A percentile compares a stretch with the other conserved stretches of the same genome.
These are phyloP conservation scores for Flaveria sonorensis DNA, from an alignment of 129 eudicot genomes.

Conservation along the genomic window DNA sequence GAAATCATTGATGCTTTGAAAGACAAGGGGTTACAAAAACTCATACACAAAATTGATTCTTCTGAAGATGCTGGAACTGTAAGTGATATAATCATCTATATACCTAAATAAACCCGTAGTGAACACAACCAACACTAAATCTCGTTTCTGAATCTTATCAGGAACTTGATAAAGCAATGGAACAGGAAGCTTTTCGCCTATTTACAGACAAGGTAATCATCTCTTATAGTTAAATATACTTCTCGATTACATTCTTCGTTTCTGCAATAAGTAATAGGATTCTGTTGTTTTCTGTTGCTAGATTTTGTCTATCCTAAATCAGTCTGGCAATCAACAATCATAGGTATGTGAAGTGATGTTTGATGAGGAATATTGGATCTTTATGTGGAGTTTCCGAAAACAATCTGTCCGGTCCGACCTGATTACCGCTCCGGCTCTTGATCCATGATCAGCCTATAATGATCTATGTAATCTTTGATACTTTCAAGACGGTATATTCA, in stretches of 20 bases:
- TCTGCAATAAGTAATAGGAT: neutral
- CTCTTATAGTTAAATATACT: neutral
- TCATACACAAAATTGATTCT: conserved; percentile 51
- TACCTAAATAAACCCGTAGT: neutral
- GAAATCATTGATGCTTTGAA: conserved; percentile 74
- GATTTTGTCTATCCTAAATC: conserved; percentile 42
- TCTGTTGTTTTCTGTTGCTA: conserved; percentile 27
- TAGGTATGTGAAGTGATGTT: conserved; percentile 3
- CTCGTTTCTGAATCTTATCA: conserved; percentile 15
- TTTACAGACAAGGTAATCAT: conserved; percentile 71
- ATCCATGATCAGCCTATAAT: neutral
- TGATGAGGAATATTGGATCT: conserved; percentile 17
- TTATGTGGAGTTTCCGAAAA: neutral
- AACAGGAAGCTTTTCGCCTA: conserved; percentile 53
- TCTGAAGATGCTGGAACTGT: conserved; percentile 58
- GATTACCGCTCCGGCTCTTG: neutral
- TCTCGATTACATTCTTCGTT: neutral
- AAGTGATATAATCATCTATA: conserved; percentile 29
- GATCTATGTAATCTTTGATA: conserved; percentile 20
- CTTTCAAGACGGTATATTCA: neutral
- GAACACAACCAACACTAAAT: neutral
- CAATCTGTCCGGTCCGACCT: neutral
- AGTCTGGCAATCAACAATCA: conserved; percentile 6
- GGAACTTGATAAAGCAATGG: conserved; percentile 87
- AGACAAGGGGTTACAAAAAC: conserved; percentile 64